phyloP scores from a whole-genome alignment of 2,329 filamentous ascomycete genomes.

The Cadophora gregata region DNA sequence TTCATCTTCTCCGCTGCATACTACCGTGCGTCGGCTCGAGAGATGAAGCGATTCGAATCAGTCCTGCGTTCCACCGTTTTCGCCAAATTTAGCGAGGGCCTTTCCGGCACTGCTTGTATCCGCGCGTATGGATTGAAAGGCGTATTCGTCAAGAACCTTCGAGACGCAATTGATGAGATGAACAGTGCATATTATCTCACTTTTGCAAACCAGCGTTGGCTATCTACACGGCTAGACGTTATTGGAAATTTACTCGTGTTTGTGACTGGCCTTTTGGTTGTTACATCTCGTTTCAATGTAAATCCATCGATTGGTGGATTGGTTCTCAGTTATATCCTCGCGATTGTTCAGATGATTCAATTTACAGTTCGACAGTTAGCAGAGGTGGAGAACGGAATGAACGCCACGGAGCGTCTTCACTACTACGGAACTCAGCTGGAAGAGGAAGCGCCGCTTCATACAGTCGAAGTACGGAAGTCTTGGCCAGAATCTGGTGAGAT shows the following conservation, averaged over 20 bases:
- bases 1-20: constrained; percentile 86
- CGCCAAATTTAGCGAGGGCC: constrained; percentile 87
- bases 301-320: constrained; percentile 84
- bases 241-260: constrained; percentile 88
- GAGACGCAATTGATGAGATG: constrained; percentile 84
- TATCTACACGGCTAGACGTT: constrained; percentile 82
- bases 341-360: constrained; percentile 94
- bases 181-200: constrained; percentile 93
- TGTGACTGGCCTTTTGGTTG: constrained; percentile 85
- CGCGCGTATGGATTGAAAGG: constrained; percentile 84
- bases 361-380: constrained; percentile 93
- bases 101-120: constrained; percentile 84
- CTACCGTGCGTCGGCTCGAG: constrained; percentile 88
- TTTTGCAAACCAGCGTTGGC: constrained; percentile 94
- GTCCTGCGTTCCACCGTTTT: constrained; percentile 88
- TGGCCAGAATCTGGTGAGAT: constrained; percentile 93
- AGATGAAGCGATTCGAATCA: constrained; percentile 93
- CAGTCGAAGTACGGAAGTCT: constrained; percentile 69
- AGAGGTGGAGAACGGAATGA: constrained; percentile 98
- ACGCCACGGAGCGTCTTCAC: constrained; percentile 87
- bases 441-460: constrained; percentile 85
- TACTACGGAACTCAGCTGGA: constrained; percentile 89
- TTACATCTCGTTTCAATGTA: constrained; percentile 87
- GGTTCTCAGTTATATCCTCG: constrained; percentile 90
- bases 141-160: constrained; percentile 74